Evolutionary conservation across 148 eudicot genomes (phyloP), one percentile per base, ranked within the genome.

Genomic region (Amaranthus palmeri): DNA sequence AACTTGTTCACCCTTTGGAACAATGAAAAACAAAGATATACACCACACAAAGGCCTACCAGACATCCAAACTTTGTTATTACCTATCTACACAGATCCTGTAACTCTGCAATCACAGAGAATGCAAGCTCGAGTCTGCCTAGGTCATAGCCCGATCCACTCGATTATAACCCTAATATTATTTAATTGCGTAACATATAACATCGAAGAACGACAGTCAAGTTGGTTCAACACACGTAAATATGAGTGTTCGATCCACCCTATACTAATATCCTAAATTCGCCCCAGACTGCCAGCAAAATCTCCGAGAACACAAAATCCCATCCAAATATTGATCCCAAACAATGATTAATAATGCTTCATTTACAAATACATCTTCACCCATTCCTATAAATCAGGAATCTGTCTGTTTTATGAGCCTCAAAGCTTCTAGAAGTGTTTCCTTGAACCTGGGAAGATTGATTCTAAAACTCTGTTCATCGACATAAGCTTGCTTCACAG

Each of bases 381-480:
- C 60, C 45, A 36, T 13, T 10, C 50, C 45, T 50, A 3, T 41
- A 47, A 56, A 40, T 78, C 72, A 78, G 7, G 53, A 36, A 49
- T 57, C 43, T 43, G 71, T 65, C 55, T 50, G 67, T 67, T 57
- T 71, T 74, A 87, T 59, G 65, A 83, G 70, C 50, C 67, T 71
- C 45, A 83, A 60, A 68, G 83, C 91, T 81, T 89, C 86, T 62
- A 75, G 71, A 12, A 87, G 81, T 4, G 83, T 78, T 47, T 65
- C 70, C 69, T 79, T 78, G 40, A 88, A 85, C 79, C 87, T 81
- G 4, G 13, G 58, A 4, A 86, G 47, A 60, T 85, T 69, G 4
- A 86, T 72, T 56, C 74, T 83, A 69, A 86, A 69, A 74, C 80
- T 83, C 70, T 86, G 93, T 67, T 74, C 73, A 59, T 86, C 86